Conservation (phyloP, 495 filamentous ascomycete species). For the Parathielavia appendiculata region DNA sequence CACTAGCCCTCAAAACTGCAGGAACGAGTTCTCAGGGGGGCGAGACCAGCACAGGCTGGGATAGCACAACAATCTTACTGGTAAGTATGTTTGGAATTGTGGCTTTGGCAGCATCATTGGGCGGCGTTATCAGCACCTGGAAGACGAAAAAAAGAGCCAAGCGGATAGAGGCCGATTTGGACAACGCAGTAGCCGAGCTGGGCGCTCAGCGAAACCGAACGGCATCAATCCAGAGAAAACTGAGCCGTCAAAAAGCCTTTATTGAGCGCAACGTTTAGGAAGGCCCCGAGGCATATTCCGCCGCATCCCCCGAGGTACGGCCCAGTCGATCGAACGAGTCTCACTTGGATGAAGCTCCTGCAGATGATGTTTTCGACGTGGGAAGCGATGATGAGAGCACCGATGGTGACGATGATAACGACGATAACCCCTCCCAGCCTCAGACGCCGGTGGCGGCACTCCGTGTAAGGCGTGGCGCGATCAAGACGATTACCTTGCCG, state of each 20-base stretch:
- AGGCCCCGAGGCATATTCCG: not conserved
- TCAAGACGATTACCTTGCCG: not conserved
- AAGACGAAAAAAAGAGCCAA: not conserved
- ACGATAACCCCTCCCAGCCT: not conserved
- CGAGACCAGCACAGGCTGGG: not conserved
- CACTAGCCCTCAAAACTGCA: not conserved
- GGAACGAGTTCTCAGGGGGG: too few relatives aligned
- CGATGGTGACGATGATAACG: not conserved
- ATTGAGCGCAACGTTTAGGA: not conserved
- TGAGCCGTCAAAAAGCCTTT: not conserved
- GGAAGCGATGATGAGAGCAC: not conserved
- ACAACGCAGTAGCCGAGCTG: conserved; percentile 2
- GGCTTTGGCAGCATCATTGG: not conserved
- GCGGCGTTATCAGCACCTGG: not conserved
- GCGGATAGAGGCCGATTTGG: not conserved
- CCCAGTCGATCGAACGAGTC: not conserved
- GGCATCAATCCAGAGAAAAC: not conserved
- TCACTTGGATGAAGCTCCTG: not conserved
- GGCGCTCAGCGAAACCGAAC: not conserved
- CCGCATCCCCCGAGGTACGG: not conserved
- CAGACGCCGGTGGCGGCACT: not conserved
- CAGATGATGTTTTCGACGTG: not conserved
- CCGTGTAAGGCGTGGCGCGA: not conserved
- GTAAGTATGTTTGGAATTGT: not conserved
- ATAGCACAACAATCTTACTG: not conserved